phyloP scores from a whole-genome alignment of 2,329 filamentous ascomycete species.

The Trichoderma koningiopsis region DNA sequence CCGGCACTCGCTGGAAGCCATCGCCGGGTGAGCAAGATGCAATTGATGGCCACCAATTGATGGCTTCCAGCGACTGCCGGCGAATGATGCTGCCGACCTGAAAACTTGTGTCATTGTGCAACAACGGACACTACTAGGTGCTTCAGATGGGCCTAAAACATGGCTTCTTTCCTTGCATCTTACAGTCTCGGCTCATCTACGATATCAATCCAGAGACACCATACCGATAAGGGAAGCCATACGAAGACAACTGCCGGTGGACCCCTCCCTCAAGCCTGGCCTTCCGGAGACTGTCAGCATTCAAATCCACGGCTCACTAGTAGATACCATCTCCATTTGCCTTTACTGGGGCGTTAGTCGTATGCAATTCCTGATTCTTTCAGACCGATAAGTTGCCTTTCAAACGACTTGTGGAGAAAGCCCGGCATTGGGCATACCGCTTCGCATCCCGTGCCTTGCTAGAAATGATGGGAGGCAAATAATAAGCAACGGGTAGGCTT shows the following conservation, averaged over 20 bases:
- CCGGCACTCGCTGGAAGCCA: not conserved
- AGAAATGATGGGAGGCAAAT: not conserved
- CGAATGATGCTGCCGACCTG: not conserved
- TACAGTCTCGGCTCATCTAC: not conserved
- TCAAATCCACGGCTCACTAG: not conserved
- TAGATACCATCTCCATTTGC: not conserved
- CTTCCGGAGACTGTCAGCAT: slow-evolving; percentile 2
- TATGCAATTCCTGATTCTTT: not conserved
- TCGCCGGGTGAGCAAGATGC: not conserved
- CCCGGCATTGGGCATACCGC: slow-evolving; percentile 13
- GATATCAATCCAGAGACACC: not conserved
- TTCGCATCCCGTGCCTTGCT: slow-evolving; percentile 3
- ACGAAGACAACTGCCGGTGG: slow-evolving; percentile 7
- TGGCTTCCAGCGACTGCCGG: not conserved
- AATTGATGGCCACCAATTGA: not conserved
- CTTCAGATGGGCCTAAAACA: not conserved
- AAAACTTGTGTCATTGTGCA: not conserved
- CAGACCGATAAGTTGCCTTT: not conserved
- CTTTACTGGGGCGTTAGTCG: not conserved
- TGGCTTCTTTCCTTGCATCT: slow-evolving; percentile 9
- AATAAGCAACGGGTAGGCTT: slow-evolving; percentile 1
- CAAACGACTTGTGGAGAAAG: slow-evolving; percentile 14
- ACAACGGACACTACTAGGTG: not conserved
- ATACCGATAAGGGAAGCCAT: not conserved
- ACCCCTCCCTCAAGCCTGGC: not conserved